Conservation (phyloP, 192 early-diverging fungal genomes). For the Coemansia sp. region DNA sequence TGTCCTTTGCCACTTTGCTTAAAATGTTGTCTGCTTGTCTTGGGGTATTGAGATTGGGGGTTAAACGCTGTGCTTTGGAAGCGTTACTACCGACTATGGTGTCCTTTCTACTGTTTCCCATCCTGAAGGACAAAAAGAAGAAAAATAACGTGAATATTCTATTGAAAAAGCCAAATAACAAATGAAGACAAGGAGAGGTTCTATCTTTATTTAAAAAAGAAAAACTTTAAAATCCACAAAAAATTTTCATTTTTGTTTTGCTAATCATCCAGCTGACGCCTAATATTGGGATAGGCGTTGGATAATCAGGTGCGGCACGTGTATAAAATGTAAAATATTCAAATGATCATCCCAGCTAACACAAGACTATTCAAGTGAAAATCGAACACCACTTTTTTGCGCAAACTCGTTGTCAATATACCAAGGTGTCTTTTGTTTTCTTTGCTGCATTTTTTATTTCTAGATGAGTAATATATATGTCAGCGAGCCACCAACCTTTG, state of each 20-base stretch:
- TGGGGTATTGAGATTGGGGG: background rate
- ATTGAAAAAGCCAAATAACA: background rate
- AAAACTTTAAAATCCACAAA: background rate
- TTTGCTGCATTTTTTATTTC: background rate
- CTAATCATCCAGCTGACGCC: background rate
- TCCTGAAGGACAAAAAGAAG: background rate
- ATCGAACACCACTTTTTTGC: too few species aligned
- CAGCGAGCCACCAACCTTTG: constrained; percentile 58
- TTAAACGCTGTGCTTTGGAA: background rate
- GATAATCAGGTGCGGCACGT: background rate
- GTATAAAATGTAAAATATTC: background rate
- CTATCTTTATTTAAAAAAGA: background rate
- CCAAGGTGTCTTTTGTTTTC: background rate
- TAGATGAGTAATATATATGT: constrained; percentile 49
- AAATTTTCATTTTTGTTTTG: background rate
- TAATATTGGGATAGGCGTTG: background rate
- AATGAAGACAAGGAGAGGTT: background rate
- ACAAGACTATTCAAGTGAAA: background rate
- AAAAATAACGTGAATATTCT: background rate
- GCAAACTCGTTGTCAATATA: too few species aligned
- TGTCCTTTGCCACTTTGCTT: constrained; percentile 17
- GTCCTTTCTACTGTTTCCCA: background rate
- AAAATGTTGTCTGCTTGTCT: background rate
- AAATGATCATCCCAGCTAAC: background rate
- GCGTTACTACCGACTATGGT: background rate